Conservation (phyloP, 495 filamentous ascomycete species). For the Haplographium delicatum region DNA sequence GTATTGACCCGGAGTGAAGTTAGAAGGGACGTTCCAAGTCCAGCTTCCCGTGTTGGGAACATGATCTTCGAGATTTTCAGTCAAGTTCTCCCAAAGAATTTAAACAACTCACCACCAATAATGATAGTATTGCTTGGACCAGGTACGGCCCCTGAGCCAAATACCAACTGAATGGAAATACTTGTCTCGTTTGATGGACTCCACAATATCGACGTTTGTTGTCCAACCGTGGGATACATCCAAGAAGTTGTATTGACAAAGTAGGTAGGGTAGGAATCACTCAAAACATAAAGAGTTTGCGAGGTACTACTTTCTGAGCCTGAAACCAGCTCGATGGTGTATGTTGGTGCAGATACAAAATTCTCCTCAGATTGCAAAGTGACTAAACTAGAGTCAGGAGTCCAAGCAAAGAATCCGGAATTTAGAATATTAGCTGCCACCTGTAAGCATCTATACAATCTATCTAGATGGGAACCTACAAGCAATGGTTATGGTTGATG, state of each 20-base stretch:
- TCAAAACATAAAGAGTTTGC: background rate
- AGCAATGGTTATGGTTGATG: background rate
- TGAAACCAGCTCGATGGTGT: background rate
- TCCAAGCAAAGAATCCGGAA: background rate
- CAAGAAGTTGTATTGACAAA: background rate
- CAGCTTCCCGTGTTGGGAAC: slow-evolving; percentile 10
- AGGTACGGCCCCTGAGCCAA: slow-evolving; percentile 2
- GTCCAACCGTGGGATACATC: background rate
- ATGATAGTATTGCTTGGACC: slow-evolving; percentile 1
- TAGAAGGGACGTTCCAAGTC: slow-evolving; percentile 9
- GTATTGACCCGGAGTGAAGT: slow-evolving; percentile 5
- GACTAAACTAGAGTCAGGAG: background rate
- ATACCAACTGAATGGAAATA: slow-evolving; percentile 1
- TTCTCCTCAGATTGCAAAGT: background rate
- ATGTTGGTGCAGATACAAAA: background rate
- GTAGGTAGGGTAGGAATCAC: background rate
- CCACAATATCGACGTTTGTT: background rate
- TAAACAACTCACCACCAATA: background rate
- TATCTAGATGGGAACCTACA: background rate
- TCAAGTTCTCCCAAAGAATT: background rate
- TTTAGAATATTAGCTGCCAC: slow-evolving; percentile 1
- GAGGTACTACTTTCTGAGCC: background rate
- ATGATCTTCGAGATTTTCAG: background rate
- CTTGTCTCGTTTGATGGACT: background rate
- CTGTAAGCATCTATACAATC: background rate